phyloP scores from a whole-genome alignment of 371 early-diverging fungal genomes.

The Phascolomyces articulosus region DNA sequence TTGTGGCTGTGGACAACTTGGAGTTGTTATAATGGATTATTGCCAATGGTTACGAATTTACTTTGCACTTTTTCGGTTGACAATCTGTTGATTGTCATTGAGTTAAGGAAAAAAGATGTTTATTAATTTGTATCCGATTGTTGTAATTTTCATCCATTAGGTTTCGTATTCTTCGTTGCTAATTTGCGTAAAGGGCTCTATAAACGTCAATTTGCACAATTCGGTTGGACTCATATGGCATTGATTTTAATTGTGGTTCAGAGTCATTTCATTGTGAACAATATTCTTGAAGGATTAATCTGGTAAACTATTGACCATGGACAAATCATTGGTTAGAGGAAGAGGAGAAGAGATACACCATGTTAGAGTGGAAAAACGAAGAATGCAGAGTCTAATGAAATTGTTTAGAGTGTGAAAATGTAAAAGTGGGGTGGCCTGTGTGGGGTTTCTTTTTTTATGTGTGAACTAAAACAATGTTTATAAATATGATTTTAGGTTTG shows the following conservation, averaged over 20 bases:
- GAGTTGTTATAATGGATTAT: no score
- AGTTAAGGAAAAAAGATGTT: no score
- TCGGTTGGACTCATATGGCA: conserved; percentile 97
- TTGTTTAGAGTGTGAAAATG: neutral
- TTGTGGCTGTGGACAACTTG: no score
- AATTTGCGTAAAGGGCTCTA: conserved; percentile 91
- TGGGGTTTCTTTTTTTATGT: no score
- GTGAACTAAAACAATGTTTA: no score
- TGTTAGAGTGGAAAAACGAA: neutral
- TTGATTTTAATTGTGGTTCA: conserved; percentile 86
- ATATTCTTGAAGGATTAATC: conserved; percentile 95
- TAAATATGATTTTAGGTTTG: conserved; percentile 54
- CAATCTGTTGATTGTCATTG: no score
- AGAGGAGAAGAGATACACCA: neutral
- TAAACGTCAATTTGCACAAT: conserved; percentile 90
- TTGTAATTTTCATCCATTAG: conserved; percentile 28
- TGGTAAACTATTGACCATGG: conserved; percentile 76
- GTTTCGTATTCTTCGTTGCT: conserved; percentile 92
- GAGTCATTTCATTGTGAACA: conserved; percentile 93
- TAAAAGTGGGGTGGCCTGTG: neutral
- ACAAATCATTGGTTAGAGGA: neutral
- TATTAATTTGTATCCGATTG: no score
- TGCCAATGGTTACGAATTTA: no score
- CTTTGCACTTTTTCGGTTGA: no score
- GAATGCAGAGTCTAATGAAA: neutral